phyloP scores from a whole-genome alignment of 1,284 basidiomycete genomes.

The Fomes fomentarius region DNA sequence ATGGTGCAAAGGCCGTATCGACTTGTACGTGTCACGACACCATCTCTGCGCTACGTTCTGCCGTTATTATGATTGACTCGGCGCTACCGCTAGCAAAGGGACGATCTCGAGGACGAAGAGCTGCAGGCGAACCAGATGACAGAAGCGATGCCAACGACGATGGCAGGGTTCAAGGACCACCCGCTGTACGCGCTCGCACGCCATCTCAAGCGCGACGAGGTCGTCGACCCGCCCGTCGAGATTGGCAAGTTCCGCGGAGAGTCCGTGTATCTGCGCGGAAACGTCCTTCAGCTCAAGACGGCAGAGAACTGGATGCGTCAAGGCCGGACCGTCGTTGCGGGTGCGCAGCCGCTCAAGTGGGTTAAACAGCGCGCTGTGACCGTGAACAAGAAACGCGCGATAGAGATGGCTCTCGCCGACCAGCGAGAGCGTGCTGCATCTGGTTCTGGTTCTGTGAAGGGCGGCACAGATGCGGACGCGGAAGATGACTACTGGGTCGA shows the following conservation, averaged over 20 bases:
- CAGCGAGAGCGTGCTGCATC: conserved; percentile 21
- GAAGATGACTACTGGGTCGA: conserved; percentile 10
- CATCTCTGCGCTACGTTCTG: too few species aligned
- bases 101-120: conserved; percentile 95
- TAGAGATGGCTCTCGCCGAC: conserved; percentile 71
- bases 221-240: conserved; percentile 83
- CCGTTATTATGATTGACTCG: too few species aligned
- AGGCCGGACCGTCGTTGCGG: conserved; percentile 75
- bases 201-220: conserved; percentile 89
- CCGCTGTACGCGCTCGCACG: conserved; percentile 91
- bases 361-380: conserved; percentile 89
- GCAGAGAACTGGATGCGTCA: conserved; percentile 95
- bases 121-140: conserved; percentile 76
- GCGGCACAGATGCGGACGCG: conserved; percentile 37
- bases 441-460: conserved; percentile 9
- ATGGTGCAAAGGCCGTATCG: conserved; percentile 76
- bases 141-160: conserved; percentile 94
- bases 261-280: conserved; percentile 86
- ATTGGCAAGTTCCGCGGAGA: conserved; percentile 94
- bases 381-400: conserved; percentile 78
- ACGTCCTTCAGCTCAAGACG: conserved; percentile 85
- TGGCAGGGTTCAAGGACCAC: conserved; percentile 95
- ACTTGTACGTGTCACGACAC: conserved; percentile 56
- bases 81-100: conserved; percentile 66
- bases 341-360: conserved; percentile 88